Conservation (phyloP, 306 rosid species). For the Canavalia ensiformis region DNA sequence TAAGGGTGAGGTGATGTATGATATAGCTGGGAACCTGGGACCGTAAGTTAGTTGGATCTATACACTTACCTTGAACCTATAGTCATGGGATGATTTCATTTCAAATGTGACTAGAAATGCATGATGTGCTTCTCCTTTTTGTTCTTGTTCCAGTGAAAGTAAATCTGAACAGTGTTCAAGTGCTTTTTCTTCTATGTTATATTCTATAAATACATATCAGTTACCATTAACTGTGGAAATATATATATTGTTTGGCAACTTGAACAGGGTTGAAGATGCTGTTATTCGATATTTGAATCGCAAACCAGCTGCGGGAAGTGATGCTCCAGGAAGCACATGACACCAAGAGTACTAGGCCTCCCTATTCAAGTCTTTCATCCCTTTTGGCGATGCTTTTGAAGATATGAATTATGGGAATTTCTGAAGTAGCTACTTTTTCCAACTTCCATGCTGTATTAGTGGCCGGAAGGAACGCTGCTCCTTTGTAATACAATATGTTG, state of each 20-base stretch:
- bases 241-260: constrained; percentile 44
- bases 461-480: constrained; percentile 47
- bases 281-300: constrained; percentile 95
- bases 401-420: constrained; percentile 5
- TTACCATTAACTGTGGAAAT: not conserved
- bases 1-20: constrained; percentile 17
- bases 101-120: constrained; percentile 4
- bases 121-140: not conserved
- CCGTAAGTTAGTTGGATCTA: not conserved
- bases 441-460: constrained; percentile 48
- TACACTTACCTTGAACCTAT: not conserved
- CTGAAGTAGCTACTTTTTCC: constrained; percentile 39
- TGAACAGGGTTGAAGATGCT: constrained; percentile 98
- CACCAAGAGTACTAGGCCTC: constrained; percentile 16
- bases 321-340: constrained; percentile 91
- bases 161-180: not conserved
- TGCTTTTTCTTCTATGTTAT: not conserved
- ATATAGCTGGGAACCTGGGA: not conserved
- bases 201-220: not conserved
- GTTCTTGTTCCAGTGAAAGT: not conserved
- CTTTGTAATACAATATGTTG: constrained; percentile 29
- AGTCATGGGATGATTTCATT: constrained; percentile 2
- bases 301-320: constrained; percentile 82
- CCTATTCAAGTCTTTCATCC: constrained; percentile 25
- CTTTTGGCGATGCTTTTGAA: constrained; percentile 40